These are phyloP conservation scores for Zymoseptoria pseudotritici DNA, from an alignment of 2,329 filamentous ascomycete genomes.

Conservation along the genomic window DNA sequence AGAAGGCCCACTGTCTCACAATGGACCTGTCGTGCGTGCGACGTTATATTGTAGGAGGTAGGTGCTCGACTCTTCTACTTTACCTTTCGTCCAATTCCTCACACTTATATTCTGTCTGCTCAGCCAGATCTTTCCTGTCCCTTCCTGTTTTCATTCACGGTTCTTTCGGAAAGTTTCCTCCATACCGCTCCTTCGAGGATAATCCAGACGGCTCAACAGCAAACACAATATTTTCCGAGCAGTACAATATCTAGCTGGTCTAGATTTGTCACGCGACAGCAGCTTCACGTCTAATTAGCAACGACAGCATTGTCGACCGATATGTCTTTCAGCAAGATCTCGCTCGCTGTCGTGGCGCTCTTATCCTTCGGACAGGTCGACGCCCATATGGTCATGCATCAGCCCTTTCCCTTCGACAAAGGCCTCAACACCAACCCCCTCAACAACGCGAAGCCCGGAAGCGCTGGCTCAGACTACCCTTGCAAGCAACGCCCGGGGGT, in stretches of 20 bases:
- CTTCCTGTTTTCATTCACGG: not conserved
- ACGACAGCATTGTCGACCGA: too few species aligned
- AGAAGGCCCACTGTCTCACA: not conserved
- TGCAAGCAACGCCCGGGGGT: conserved; percentile 58
- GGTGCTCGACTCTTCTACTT: not conserved
- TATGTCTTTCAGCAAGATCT: conserved; percentile 2
- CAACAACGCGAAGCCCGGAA: conserved; percentile 38
- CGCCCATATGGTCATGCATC: conserved; percentile 68
- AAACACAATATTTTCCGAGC: not conserved
- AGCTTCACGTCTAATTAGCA: too few species aligned
- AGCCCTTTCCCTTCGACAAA: conserved; percentile 58
- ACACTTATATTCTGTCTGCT: not conserved
- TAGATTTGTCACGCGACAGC: conserved; percentile 2
- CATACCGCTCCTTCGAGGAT: not conserved
- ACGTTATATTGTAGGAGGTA: not conserved
- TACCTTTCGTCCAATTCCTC: not conserved
- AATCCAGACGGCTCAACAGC: conserved; percentile 5
- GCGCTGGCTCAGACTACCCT: conserved; percentile 55
- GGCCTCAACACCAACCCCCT: conserved; percentile 60
- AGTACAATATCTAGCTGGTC: conserved; percentile 13
- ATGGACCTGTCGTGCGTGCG: not conserved
- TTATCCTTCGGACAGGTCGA: conserved; percentile 37
- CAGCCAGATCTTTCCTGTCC: not conserved
- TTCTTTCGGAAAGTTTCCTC: not conserved
- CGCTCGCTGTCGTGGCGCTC: conserved; percentile 31